Conservation (phyloP, 2,329 filamentous ascomycete species). For the Emydomyces testavorans region DNA sequence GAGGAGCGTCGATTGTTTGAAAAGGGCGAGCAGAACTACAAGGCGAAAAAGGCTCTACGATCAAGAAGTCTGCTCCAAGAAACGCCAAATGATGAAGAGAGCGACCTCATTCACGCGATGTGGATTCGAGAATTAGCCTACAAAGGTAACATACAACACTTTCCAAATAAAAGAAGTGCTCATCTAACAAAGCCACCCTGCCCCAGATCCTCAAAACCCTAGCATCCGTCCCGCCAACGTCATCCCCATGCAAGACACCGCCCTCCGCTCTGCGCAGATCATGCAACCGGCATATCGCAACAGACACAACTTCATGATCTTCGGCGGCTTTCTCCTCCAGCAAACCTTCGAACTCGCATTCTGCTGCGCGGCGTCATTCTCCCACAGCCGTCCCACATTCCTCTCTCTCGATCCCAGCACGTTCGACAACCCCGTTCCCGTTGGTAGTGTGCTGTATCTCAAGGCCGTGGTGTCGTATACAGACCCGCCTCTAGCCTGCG, state of each 20-base stretch:
- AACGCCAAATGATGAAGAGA: slow-evolving; percentile 59
- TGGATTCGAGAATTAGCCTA: slow-evolving; percentile 59
- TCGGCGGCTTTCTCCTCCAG: slow-evolving; percentile 62
- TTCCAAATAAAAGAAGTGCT: neutral
- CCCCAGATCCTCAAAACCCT: slow-evolving; percentile 7
- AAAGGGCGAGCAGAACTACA: slow-evolving; percentile 54
- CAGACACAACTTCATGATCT: slow-evolving; percentile 66
- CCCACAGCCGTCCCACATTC: slow-evolving; percentile 58
- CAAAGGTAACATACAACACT: slow-evolving; percentile 33
- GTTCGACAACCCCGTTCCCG: slow-evolving; percentile 63
- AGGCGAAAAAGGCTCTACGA: slow-evolving; percentile 52
- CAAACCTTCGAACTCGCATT: slow-evolving; percentile 67
- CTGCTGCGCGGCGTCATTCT: slow-evolving; percentile 60
- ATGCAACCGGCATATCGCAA: slow-evolving; percentile 66
- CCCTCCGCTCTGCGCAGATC: slow-evolving; percentile 55
- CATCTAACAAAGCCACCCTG: neutral
- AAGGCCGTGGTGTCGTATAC: slow-evolving; percentile 61
- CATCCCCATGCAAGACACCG: slow-evolving; percentile 51
- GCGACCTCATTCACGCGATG: slow-evolving; percentile 59
- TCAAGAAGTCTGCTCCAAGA: slow-evolving; percentile 52
- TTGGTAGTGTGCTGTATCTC: slow-evolving; percentile 63
- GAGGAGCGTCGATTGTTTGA: slow-evolving; percentile 55
- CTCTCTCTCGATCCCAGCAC: slow-evolving; percentile 61
- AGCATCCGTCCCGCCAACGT: slow-evolving; percentile 46
- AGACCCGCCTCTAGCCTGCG: slow-evolving; percentile 38